Base-by-base conservation (phyloP, 352 stramenopile species). In the Phytophthora sp. region DNA sequence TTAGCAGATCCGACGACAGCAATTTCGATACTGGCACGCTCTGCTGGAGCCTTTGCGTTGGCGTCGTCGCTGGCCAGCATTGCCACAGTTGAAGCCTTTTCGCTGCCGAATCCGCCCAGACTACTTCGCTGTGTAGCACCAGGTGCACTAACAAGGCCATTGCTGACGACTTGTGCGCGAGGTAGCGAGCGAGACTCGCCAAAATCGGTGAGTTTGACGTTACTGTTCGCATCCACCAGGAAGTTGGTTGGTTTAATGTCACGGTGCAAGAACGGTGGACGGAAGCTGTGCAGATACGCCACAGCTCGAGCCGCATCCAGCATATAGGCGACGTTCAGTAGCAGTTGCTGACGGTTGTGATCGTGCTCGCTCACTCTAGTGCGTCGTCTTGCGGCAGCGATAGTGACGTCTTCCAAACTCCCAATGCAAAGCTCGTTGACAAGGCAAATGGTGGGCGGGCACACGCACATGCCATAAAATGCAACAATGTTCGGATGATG, bases 241-340 rank as follows among this genome's bases (percentile, higher is more conserved):
- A 93, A 93, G 66, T 91, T 94, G 27, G 65, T 71, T 0, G 84
- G 82, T 27, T 91, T 92, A 59, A 94, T 90, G 58, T 93, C 84
- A 5, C 85, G 82, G 35, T 93, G 84, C 12, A 94, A 52, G 65
- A 94, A 91, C 5, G 82, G 68, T 15, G 83, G 84, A 0, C 73
- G 74, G 59, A 91, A 91, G 65, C 79, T 91, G 69, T 94, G 86
- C 39, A 93, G 64, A 45, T 93, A 93, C 1, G 83, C 83, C 0
- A 93, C 77, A 7, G 82, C 76, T 15, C 86, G 76, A 1, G 84
- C 78, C 6, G 84, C 84, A 27, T 90, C 82, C n/a, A 88, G 50
- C 71, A 90, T 89, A 58, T 82, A 82, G 3, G 69, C 76, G 46
- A 90, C 38, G 31, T 88, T 80, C 60, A 86, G 59, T 20, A 91